Conservation (phyloP, 1,139 yeast genomes). For the Candida tetrigidarum region DNA sequence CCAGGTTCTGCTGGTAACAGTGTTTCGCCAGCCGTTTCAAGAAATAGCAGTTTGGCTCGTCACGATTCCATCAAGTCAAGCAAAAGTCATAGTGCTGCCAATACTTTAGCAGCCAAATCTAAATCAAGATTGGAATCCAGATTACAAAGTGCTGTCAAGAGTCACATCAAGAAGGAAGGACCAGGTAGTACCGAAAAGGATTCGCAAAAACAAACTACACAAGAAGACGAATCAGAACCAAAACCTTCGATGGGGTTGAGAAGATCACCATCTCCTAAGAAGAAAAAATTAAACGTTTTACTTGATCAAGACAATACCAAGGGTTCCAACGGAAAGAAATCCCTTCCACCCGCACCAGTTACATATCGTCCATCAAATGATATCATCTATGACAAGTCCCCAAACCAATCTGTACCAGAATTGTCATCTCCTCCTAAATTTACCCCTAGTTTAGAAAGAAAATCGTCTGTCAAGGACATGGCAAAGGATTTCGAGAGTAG, state of each 20-base stretch:
- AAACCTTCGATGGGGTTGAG: slow-evolving; percentile 30
- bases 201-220: slow-evolving; percentile 10
- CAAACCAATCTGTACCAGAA: slow-evolving; percentile 4
- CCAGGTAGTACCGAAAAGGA: no score
- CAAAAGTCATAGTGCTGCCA: slow-evolving; percentile 3
- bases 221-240: slow-evolving; percentile 19
- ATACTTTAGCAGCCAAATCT: slow-evolving; percentile 21
- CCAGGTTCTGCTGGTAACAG: no score
- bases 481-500: slow-evolving; percentile 34
- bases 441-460: slow-evolving; percentile 31
- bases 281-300: slow-evolving; percentile 35
- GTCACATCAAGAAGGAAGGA: slow-evolving; percentile 7
- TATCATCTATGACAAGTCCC: slow-evolving; percentile 21
- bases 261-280: slow-evolving; percentile 46
- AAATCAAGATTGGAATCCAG: slow-evolving; percentile 37
- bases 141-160: slow-evolving; percentile 32
- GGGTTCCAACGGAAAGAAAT: background rate
- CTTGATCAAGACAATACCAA: slow-evolving; percentile 21
- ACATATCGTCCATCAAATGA: slow-evolving; percentile 37
- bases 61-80: slow-evolving; percentile 14
- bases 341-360: slow-evolving; percentile 20
- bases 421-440: slow-evolving; percentile 33
- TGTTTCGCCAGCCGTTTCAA: slow-evolving; percentile 12
- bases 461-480: slow-evolving; percentile 39
- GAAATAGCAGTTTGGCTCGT: slow-evolving; percentile 12